These are phyloP conservation scores for Suhomyces bokatorum DNA, from an alignment of 1,139 yeast genomes.

Conservation along the genomic window DNA sequence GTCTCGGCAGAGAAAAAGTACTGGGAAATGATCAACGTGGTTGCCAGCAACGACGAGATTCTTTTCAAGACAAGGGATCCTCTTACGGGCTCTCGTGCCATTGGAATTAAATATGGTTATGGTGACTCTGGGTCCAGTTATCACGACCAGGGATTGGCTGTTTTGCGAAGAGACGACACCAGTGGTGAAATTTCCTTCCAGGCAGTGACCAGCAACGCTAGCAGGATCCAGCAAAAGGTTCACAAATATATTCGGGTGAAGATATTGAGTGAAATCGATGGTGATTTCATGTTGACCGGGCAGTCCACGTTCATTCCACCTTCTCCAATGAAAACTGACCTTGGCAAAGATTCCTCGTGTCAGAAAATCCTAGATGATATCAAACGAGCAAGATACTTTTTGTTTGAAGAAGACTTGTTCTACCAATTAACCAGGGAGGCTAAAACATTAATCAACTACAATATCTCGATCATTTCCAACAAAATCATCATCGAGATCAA, in stretches of 20 bases:
- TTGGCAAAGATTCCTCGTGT: slow-evolving; percentile 14
- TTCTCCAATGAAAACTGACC: slow-evolving; percentile 8
- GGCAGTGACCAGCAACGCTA: slow-evolving; percentile 24
- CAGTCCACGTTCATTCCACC: slow-evolving; percentile 38
- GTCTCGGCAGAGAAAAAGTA: slow-evolving; percentile 64
- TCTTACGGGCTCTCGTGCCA: slow-evolving; percentile 43
- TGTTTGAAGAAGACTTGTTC: slow-evolving; percentile 84
- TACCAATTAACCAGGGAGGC: slow-evolving; percentile 78
- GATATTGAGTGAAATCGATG: slow-evolving; percentile 53
- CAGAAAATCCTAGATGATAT: slow-evolving; percentile 53
- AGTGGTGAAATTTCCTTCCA: slow-evolving; percentile 38
- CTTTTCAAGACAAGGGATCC: slow-evolving; percentile 67
- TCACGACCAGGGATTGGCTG: slow-evolving; percentile 72
- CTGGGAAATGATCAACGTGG: slow-evolving; percentile 64
- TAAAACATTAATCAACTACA: slow-evolving; percentile 64
- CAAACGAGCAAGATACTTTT: slow-evolving; percentile 61
- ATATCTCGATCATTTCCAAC: slow-evolving; percentile 66
- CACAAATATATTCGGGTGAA: slow-evolving; percentile 52
- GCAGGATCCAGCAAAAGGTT: slow-evolving; percentile 28
- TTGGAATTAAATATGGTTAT: slow-evolving; percentile 87
- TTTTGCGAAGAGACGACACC: slow-evolving; percentile 46
- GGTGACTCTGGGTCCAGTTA: slow-evolving; percentile 83
- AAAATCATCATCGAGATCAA: slow-evolving; percentile 63
- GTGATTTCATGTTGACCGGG: slow-evolving; percentile 52
- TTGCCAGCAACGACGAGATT: slow-evolving; percentile 63